Evolutionary conservation across 768 basidiomycete genomes (phyloP).

Genomic region (Amylocystis lapponica): DNA sequence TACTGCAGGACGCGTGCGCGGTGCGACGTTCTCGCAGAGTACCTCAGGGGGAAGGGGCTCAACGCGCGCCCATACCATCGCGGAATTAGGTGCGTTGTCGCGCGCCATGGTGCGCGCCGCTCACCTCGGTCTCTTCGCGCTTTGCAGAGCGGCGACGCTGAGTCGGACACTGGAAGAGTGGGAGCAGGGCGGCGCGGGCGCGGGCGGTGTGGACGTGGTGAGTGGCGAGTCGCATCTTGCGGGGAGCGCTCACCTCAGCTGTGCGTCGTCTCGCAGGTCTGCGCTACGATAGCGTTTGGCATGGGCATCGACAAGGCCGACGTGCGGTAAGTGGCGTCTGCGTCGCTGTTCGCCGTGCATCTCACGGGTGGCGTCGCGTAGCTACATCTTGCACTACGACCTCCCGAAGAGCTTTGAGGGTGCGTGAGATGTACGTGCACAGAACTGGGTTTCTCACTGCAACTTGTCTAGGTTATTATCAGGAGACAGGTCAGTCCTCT

Average conservation of each 20-base stretch:
- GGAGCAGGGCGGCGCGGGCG: constrained; percentile 46
- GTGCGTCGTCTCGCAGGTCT: constrained; percentile 43
- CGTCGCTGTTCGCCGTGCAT: neutral
- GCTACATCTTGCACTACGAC: constrained; percentile 80
- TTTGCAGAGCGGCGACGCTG: constrained; percentile 41
- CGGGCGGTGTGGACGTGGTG: constrained; percentile 59
- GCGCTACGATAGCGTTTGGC: constrained; percentile 81
- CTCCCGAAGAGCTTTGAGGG: constrained; percentile 83
- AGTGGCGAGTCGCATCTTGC: too few relatives aligned
- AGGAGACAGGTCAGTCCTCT: constrained; percentile 62
- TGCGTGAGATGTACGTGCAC: too few relatives aligned
- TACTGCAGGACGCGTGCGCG: constrained; percentile 67
- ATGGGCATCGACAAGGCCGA: constrained; percentile 84
- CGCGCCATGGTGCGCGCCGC: too few relatives aligned
- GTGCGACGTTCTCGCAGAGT: constrained; percentile 63
- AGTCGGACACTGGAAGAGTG: constrained; percentile 53
- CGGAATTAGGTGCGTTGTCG: constrained; percentile 45
- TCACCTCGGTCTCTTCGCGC: too few relatives aligned
- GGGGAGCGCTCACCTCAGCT: neutral
- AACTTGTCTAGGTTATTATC: constrained; percentile 64
- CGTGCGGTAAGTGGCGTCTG: constrained; percentile 55
- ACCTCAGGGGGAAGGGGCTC: constrained; percentile 61
- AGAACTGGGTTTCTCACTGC: too few relatives aligned
- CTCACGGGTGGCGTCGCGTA: constrained; percentile 6
- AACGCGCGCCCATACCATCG: constrained; percentile 71